Conservation (phyloP, 345 rosid genomes). For the Populus davidiana region DNA sequence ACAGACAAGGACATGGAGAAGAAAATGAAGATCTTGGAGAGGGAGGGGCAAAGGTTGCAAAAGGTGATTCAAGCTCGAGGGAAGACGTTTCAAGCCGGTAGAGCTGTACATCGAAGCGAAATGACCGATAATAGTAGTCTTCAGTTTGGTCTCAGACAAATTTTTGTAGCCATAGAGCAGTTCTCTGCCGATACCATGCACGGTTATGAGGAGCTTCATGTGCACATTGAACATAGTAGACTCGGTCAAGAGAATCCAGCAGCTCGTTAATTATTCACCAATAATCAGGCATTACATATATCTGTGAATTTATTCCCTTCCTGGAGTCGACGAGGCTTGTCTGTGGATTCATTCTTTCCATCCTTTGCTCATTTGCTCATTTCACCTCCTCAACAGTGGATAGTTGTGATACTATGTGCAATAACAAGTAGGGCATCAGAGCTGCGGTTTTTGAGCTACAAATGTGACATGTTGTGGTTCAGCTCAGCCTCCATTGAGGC, state of each 20-base stretch:
- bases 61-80: constrained; percentile 24
- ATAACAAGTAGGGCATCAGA: background rate
- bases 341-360: background rate
- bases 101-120: constrained; percentile 7
- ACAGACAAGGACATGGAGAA: constrained; percentile 42
- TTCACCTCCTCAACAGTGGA: background rate
- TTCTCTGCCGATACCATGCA: constrained; percentile 29
- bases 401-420: background rate
- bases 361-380: background rate
- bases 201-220: constrained; percentile 31
- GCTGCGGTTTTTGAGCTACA: background rate
- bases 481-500: background rate
- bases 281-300: background rate
- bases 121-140: constrained; percentile 11
- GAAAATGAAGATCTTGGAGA: constrained; percentile 41
- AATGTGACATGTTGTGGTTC: background rate
- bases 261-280: background rate
- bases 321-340: background rate
- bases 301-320: background rate
- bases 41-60: constrained; percentile 38
- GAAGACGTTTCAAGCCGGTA: constrained; percentile 15
- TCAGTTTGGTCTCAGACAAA: constrained; percentile 30
- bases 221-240: constrained; percentile 19
- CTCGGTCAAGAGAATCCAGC: background rate
- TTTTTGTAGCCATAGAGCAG: constrained; percentile 40